Conservation (phyloP, 257 asterid genomes). For the Penstemon davidsonii region DNA sequence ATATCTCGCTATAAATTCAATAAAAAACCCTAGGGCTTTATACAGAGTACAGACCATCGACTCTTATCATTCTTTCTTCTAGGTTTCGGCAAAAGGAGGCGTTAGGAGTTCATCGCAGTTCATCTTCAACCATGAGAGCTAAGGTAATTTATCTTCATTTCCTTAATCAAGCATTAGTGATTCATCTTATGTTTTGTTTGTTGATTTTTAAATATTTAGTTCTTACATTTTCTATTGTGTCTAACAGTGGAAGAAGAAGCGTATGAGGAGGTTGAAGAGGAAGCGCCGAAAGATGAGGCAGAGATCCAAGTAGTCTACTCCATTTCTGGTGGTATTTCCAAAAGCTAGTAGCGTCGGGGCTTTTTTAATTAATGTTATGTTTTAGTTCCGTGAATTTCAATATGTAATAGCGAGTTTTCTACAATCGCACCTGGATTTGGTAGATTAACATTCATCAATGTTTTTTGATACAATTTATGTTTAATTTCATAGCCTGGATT, state of each 20-base stretch:
- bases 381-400: no score
- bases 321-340: no score
- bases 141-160: conserved; percentile 26
- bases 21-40: conserved; percentile 27
- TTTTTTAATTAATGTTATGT: no score
- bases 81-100: conserved; percentile 16
- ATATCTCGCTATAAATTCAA: conserved; percentile 6
- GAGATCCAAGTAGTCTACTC: conserved; percentile 41
- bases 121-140: conserved; percentile 39
- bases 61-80: background rate
- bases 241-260: conserved; percentile 57
- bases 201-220: no score
- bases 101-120: background rate
- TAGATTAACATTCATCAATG: no score
- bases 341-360: no score
- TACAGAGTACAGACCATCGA: no score
- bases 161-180: background rate
- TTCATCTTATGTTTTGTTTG: background rate
- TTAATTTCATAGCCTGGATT: no score
- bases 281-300: conserved; percentile 61
- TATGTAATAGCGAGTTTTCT: no score
- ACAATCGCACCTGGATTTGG: no score
- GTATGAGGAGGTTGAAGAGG: conserved; percentile 55
- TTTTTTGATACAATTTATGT: no score
- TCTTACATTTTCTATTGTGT: background rate